Evolutionary conservation across 2,329 filamentous ascomycete genomes (phyloP).

Genomic region (Neoascochyta sp.): DNA sequence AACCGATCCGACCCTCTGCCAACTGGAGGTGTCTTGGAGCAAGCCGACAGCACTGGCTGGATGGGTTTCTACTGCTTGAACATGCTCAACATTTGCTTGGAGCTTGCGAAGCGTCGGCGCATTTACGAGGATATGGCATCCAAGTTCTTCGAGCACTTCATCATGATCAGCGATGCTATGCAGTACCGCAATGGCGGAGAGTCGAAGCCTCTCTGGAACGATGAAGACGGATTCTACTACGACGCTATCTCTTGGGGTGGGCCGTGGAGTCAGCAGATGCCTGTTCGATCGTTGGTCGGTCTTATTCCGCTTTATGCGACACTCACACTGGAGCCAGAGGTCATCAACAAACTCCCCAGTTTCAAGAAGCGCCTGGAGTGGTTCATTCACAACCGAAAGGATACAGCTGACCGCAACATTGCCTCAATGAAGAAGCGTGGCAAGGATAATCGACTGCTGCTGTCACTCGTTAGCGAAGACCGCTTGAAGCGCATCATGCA

Average conservation of each 20-base stretch:
- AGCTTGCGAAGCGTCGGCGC: slow-evolving; percentile 89
- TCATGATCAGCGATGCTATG: slow-evolving; percentile 97
- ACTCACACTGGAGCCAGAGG: slow-evolving; percentile 85
- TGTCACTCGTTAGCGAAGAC: slow-evolving; percentile 90
- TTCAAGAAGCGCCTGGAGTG: slow-evolving; percentile 93
- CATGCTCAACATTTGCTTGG: slow-evolving; percentile 95
- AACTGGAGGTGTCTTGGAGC: slow-evolving; percentile 88
- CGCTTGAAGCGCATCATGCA: slow-evolving; percentile 84
- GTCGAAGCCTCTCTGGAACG: slow-evolving; percentile 90
- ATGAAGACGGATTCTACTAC: slow-evolving; percentile 96
- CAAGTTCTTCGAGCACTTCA: slow-evolving; percentile 98
- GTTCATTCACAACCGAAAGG: slow-evolving; percentile 85
- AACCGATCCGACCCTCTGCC: slow-evolving; percentile 93
- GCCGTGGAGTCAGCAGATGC: slow-evolving; percentile 88
- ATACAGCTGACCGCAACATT: slow-evolving; percentile 89
- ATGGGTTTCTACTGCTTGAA: slow-evolving; percentile 97
- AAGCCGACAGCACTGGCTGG: slow-evolving; percentile 97
- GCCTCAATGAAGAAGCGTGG: slow-evolving; percentile 87
- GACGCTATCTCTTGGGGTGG: slow-evolving; percentile 96
- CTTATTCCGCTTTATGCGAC: slow-evolving; percentile 92
- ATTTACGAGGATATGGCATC: slow-evolving; percentile 96
- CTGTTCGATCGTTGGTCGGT: slow-evolving; percentile 86
- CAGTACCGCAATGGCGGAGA: slow-evolving; percentile 63
- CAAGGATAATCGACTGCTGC: slow-evolving; percentile 80
- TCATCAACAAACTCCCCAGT: slow-evolving; percentile 83